These are phyloP conservation scores for Pleurotus pulmonarius DNA, from an alignment of 768 basidiomycete genomes.

Conservation along the genomic window DNA sequence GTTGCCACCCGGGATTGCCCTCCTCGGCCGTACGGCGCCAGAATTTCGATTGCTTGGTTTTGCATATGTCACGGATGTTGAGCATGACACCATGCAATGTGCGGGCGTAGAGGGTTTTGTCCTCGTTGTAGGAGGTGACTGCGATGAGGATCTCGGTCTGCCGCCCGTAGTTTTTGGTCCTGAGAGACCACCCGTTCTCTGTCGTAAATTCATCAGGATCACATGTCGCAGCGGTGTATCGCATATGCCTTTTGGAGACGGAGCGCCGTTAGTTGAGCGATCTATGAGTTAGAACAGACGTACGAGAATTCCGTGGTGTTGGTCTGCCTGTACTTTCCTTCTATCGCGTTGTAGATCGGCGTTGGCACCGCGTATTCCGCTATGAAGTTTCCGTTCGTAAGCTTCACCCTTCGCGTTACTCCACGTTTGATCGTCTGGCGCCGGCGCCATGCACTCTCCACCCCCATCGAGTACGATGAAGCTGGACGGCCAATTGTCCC, in stretches of 20 bases:
- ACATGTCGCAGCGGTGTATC: slow-evolving; percentile 89
- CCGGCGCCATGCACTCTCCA: slow-evolving; percentile 38
- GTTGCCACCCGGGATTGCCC: slow-evolving; percentile 85
- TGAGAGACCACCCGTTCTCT: slow-evolving; percentile 78
- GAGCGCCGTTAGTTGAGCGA: background rate
- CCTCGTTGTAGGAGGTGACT: slow-evolving; percentile 89
- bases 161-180: slow-evolving; percentile 79
- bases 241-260: slow-evolving; percentile 62
- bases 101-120: slow-evolving; percentile 83
- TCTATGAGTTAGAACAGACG: slow-evolving; percentile 19
- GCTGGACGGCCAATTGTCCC: background rate
- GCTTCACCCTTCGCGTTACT: slow-evolving; percentile 68
- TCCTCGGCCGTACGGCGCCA: slow-evolving; percentile 82
- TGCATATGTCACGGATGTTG: slow-evolving; percentile 96
- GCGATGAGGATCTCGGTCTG: slow-evolving; percentile 92
- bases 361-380: slow-evolving; percentile 67
- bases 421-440: slow-evolving; percentile 71
- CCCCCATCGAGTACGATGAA: slow-evolving; percentile 1
- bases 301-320: slow-evolving; percentile 72
- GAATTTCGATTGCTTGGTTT: slow-evolving; percentile 89
- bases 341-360: slow-evolving; percentile 61
- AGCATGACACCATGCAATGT: slow-evolving; percentile 95
- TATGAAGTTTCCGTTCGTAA: slow-evolving; percentile 74
- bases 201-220: slow-evolving; percentile 86
- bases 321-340: slow-evolving; percentile 52